Evolutionary conservation across 169 alveolate species (phyloP).

Genomic region (Cryptosporidium ryanae): DNA sequence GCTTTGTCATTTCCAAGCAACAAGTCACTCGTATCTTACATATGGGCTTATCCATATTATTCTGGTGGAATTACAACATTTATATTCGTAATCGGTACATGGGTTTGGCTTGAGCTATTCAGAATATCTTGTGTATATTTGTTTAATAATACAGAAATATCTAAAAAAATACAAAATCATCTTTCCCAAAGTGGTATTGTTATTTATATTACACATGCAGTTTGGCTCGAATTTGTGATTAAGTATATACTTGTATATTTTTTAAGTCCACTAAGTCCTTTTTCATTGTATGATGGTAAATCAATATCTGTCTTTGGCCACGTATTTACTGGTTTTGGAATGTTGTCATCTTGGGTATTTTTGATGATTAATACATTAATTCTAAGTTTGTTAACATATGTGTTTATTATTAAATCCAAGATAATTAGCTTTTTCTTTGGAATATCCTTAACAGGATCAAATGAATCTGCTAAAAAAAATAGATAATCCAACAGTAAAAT

Average conservation of each 20-base stretch:
- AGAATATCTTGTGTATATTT: slow-evolving; percentile 12
- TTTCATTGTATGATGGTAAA: slow-evolving; percentile 59
- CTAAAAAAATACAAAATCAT: slow-evolving; percentile 18
- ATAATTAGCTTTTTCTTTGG: slow-evolving; percentile 19
- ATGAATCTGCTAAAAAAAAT: background rate
- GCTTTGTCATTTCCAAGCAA: slow-evolving; percentile 68
- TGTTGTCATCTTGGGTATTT: slow-evolving; percentile 23
- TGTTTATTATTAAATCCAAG: slow-evolving; percentile 8
- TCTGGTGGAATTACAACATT: slow-evolving; percentile 58
- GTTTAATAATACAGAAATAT: slow-evolving; percentile 9
- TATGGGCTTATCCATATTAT: slow-evolving; percentile 72
- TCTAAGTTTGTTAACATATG: slow-evolving; percentile 35
- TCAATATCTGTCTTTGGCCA: slow-evolving; percentile 10
- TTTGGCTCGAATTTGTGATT: slow-evolving; percentile 55
- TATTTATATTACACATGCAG: slow-evolving; percentile 59
- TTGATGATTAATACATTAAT: background rate
- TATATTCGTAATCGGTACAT: slow-evolving; percentile 50
- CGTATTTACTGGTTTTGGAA: slow-evolving; percentile 47
- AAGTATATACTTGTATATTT: slow-evolving; percentile 15
- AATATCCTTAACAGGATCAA: background rate
- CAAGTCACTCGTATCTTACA: slow-evolving; percentile 51
- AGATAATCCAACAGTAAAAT: background rate
- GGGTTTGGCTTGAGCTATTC: slow-evolving; percentile 74
- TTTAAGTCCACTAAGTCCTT: slow-evolving; percentile 34
- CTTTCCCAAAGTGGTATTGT: slow-evolving; percentile 62